Percentiles rank a stretch among this genome's conserved stretches.
Conservation (phyloP, 1,284 basidiomycete genomes). For the Cutaneotrichosporon mucoides region DNA sequence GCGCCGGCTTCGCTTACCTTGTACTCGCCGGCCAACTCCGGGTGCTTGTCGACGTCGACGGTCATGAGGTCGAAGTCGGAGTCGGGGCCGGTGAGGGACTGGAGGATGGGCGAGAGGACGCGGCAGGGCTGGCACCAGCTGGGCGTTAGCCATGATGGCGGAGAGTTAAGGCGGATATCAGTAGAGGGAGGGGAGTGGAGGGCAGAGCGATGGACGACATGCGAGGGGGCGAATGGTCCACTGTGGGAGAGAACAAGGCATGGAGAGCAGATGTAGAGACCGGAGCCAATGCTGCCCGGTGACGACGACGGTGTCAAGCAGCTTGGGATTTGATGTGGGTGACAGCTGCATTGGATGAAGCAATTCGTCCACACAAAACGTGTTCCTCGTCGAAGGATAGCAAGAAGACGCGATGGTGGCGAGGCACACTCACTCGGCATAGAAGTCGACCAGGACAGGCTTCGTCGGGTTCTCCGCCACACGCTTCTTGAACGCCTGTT, state of each 20-base stretch:
- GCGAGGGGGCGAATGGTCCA: too few species aligned
- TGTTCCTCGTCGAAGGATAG: too few species aligned
- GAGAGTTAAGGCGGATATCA: too few species aligned
- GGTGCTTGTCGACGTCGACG: constrained; percentile 43
- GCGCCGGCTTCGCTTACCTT: constrained; percentile 23
- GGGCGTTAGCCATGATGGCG: neutral
- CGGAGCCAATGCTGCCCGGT: too few species aligned
- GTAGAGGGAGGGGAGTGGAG: neutral
- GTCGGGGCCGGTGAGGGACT: constrained; percentile 38
- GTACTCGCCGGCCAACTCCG: constrained; percentile 44
- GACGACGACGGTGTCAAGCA: too few species aligned
- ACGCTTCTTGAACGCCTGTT: constrained; percentile 28
- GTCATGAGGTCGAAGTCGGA: constrained; percentile 42
- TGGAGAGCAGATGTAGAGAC: too few species aligned
- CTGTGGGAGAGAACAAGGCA: too few species aligned
- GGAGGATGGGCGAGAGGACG: constrained; percentile 45
- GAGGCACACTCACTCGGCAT: constrained; percentile 37
- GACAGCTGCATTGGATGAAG: too few species aligned
- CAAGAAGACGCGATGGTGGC: too few species aligned
- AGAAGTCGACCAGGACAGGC: constrained; percentile 48
- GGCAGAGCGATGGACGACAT: neutral
- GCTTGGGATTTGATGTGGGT: too few species aligned
- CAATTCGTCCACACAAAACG: too few species aligned
- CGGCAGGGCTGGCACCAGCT: constrained; percentile 50
- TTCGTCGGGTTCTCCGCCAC: constrained; percentile 27